Evolutionary conservation across 257 asterid species (phyloP), one percentile per base, ranked within the genome.

Genomic region (Nicotiana attenuata): DNA sequence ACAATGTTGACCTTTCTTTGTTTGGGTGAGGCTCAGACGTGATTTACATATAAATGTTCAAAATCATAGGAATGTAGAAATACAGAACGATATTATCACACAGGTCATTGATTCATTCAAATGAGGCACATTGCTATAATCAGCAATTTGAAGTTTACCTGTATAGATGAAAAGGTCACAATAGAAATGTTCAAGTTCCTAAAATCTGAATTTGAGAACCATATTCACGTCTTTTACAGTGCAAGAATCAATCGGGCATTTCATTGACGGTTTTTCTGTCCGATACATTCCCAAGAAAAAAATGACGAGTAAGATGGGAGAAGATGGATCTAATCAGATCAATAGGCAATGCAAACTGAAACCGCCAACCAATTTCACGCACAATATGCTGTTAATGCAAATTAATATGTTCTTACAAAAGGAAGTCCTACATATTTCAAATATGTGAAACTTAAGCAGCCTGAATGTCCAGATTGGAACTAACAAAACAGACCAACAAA

Each of bases 1-100:
- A 69, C 61, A 57, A 65, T 26, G 50, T 60, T 64, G 20, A 60
- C 71, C 80, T 81, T 63, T 82, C 60, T 82, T 82, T 77, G 81
- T 61, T 22, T 31, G 47, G 65, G 57, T 33, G 75, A 65, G 35
- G 69, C 69, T 57, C 69, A 78, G 53, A 59, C 33, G 2, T 59
- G 15, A 78, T 56, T 78, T 61, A 9, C 31, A 29, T n/a, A 22
- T 14, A 60, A 38, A 20, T 14, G 67, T 35, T 78, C 60, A 78
- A 78, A 22, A 33, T 75, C 63, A 47, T 75, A 24, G 45, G 22
- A 50, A 50, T 50, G 16, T 50, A 75, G 16, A 73, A 73, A 8
- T 75, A 75, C 79, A 50, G 79, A 75, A 50, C 63, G 26, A 47
- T 50, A 50, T 24, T 9, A 15, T 75, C 35, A 50, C 79, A 50